Evolutionary conservation across 2,329 filamentous ascomycete species (phyloP), one percentile per base, ranked within the genome.

Genomic region (Calonectria pseudoreteaudii): DNA sequence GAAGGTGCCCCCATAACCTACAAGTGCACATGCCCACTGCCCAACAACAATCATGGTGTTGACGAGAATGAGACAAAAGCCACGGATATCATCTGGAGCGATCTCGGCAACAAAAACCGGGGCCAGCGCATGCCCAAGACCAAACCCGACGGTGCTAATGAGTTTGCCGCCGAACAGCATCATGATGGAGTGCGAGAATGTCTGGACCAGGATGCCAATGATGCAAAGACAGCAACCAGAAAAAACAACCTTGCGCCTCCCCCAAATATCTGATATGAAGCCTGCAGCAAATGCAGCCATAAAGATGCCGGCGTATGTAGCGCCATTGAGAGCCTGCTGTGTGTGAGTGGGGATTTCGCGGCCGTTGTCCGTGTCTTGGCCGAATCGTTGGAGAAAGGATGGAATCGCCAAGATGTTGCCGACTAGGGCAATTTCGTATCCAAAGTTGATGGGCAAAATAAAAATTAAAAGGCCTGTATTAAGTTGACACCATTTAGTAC

Each of bases 1-100:
- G 36, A 60, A 50, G 3, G 72, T 73, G 38, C 70, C 73, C 28
- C 72, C 75, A 31, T 79, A 78, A 14, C 76, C 73, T 6, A 74
- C 75, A 23, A 80, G 65, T 1, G 80, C 77, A 71, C 74, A 79
- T 13, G 80, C 36, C 70, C 70, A 72, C 44, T 81, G 78, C 2
- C 80, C 81, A 41, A 81, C 66, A 9, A 81, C 79, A 20, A 82
- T 81, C 80, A 82, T 81, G 44, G 80, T 81, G 71, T 83, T 82
- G 38, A 82, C 71, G 4, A 82, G 71, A 13, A 77, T 72, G 6
- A 82, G 67, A 47, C 79, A 81, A 26, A 81, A 72, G 13, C 81
- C 81, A 10, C 81, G 80, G 18, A 82, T 72, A 50, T 80, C 76
- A 38, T 77, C 76, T 0, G 81, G 81, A 1, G 81, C 81, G 30